Percentiles rank a stretch among this genome's conserved stretches.
phyloP scores from a whole-genome alignment of 2,329 filamentous ascomycete genomes.

The Xylariaceae sp. region DNA sequence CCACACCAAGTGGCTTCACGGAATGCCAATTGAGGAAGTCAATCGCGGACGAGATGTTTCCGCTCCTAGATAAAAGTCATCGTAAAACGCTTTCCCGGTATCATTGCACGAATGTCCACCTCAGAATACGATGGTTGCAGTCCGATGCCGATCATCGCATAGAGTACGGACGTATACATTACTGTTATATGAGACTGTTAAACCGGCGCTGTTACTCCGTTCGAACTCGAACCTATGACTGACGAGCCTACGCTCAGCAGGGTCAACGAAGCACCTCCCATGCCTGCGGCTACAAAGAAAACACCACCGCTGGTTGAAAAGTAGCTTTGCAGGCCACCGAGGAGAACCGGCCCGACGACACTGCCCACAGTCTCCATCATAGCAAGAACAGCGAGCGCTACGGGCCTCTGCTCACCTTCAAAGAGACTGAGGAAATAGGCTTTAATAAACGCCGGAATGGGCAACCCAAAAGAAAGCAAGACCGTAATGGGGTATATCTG shows the following conservation, averaged over 20 bases:
- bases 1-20: no score
- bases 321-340: conserved; percentile 8
- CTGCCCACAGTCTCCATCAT: conserved; percentile 13
- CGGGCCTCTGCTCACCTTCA: background rate
- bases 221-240: background rate
- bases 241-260: background rate
- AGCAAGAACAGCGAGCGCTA: conserved; percentile 6
- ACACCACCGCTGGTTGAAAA: background rate
- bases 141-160: no score
- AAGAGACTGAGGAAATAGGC: conserved; percentile 1
- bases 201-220: background rate
- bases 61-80: no score
- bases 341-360: conserved; percentile 6
- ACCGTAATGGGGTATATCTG: conserved; percentile 3
- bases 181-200: no score
- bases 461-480: conserved; percentile 7
- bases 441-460: conserved; percentile 6
- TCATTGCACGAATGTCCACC: no score
- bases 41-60: no score
- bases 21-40: no score
- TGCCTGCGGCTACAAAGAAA: background rate
- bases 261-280: background rate
- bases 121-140: no score
- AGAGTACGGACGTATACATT: no score
- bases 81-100: no score